These are phyloP conservation scores for bread wheat (Triticum aestivum) DNA, from an alignment of 176 grass and related monocot genomes.

Conservation along the genomic window IWGSC_CS_RefSeq_v2.1 NC_057812.1:562004242-562004741, in stretches of 20 bases:
- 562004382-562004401: background rate
- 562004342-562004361: background rate
- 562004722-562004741: conserved; percentile 22
- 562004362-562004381: background rate
- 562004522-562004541: background rate
- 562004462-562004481: background rate
- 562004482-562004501: background rate
- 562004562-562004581: background rate
- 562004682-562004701: background rate
- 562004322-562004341: background rate
- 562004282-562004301: background rate
- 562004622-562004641: background rate
- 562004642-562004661: background rate
- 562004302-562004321: background rate
- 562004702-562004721: conserved; percentile 34
- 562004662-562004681: background rate
- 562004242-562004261: background rate
- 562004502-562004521: background rate
- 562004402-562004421: background rate
- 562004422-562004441: background rate
- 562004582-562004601: background rate
- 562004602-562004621: background rate
- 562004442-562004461: background rate
- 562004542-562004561: background rate
- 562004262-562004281: background rate